Evolutionary conservation across 352 stramenopile species (phyloP).

Genomic region (Phytophthora multivora): DNA sequence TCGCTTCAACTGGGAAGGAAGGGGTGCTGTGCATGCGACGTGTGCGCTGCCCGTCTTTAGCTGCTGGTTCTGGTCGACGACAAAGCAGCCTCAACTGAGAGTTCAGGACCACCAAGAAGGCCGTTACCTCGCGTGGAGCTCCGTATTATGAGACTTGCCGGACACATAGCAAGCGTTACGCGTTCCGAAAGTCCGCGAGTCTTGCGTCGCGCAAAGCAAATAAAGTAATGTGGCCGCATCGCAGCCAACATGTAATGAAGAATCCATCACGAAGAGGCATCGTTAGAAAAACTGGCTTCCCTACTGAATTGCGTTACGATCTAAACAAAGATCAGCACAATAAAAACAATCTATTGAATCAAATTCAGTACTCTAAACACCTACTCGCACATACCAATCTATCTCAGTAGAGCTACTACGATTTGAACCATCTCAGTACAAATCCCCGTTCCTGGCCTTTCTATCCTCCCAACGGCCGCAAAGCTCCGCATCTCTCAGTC

Average conservation of each 20-base stretch:
- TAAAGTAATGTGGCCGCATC: constrained; percentile 7
- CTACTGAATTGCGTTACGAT: neutral
- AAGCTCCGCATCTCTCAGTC: constrained; percentile 25
- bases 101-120: constrained; percentile 10
- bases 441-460: constrained; percentile 9
- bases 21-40: constrained; percentile 11
- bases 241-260: neutral
- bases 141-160: neutral
- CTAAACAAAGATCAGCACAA: too few species aligned
- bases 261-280: constrained; percentile 9
- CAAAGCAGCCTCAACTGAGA: neutral
- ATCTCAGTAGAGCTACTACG: too few species aligned
- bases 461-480: constrained; percentile 17
- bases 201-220: constrained; percentile 2
- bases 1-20: constrained; percentile 10
- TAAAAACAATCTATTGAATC: too few species aligned
- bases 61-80: constrained; percentile 21
- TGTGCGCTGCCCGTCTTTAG: constrained; percentile 6
- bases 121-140: constrained; percentile 12
- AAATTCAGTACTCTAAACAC: too few species aligned
- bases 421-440: constrained; percentile 5
- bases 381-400: too few species aligned
- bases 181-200: constrained; percentile 7
- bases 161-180: constrained; percentile 12
- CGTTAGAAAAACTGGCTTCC: neutral